These are phyloP conservation scores for Circinella umbellata DNA, from an alignment of 371 early-diverging fungal genomes.

Conservation along the genomic window DNA sequence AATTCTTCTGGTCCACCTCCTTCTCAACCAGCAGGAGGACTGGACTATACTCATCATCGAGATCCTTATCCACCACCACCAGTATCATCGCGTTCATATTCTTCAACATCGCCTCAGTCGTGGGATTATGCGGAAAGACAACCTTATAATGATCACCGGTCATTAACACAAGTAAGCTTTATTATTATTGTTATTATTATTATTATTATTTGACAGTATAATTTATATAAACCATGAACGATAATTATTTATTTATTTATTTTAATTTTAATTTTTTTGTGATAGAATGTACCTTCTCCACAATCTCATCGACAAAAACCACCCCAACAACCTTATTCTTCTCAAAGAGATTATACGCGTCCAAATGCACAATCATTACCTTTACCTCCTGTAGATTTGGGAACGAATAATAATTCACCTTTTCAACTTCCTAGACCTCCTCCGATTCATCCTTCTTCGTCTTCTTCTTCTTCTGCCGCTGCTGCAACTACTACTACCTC, in stretches of 20 bases:
- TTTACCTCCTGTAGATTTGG: background rate
- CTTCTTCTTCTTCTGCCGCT: background rate
- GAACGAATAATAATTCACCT: background rate
- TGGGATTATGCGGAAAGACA: slow-evolving; percentile 21
- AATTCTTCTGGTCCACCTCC: too few relatives aligned
- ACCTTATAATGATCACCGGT: slow-evolving; percentile 2
- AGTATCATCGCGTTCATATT: slow-evolving; percentile 8
- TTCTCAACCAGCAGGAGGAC: background rate
- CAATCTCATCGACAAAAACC: slow-evolving; percentile 3
- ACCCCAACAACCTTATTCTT: background rate
- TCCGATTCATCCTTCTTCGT: background rate
- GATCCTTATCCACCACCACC: slow-evolving; percentile 21
- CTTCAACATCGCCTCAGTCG: slow-evolving; percentile 3
- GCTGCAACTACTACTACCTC: background rate
- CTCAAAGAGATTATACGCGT: slow-evolving; percentile 8
- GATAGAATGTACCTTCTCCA: background rate
- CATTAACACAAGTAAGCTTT: background rate
- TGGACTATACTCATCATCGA: slow-evolving; percentile 17
- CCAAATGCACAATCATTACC: slow-evolving; percentile 7
- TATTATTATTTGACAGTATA: background rate
- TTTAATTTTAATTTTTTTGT: background rate
- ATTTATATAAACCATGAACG: background rate
- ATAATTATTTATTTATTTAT: background rate
- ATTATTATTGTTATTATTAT: background rate
- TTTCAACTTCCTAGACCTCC: slow-evolving; percentile 12